phyloP scores from a whole-genome alignment of 2,329 filamentous ascomycete genomes.

The Elsinoe australis region DNA sequence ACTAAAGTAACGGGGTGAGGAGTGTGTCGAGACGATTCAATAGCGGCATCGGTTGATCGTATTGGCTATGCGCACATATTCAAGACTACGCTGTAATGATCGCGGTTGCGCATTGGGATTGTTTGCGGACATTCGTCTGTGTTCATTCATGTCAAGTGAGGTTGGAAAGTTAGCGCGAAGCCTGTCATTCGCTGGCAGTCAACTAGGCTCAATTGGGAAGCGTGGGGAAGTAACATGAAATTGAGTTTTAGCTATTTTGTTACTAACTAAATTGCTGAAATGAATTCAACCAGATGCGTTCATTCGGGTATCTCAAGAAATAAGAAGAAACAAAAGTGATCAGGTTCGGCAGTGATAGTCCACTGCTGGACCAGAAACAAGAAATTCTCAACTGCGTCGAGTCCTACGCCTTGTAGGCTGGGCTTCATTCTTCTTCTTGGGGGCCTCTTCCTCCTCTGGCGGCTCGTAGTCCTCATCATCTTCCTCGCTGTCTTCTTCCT shows the following conservation, averaged over 20 bases:
- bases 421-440: conserved; percentile 3
- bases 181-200: background rate
- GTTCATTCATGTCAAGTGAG: background rate
- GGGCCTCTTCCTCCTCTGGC: background rate
- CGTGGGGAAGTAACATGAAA: no score
- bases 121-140: no score
- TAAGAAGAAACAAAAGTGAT: no score
- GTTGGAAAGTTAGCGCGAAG: background rate
- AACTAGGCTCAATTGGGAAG: background rate
- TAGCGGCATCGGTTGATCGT: background rate
- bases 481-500: background rate
- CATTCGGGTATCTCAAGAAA: conserved; percentile 13
- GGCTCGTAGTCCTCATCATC: conserved; percentile 8
- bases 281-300: no score
- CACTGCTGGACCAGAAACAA: no score
- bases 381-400: conserved; percentile 11
- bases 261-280: no score
- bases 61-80: no score
- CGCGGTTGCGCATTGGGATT: no score
- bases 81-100: no score
- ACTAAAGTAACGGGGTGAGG: background rate
- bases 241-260: background rate
- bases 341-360: no score
- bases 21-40: background rate
- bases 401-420: conserved; percentile 8